Percentiles rank a stretch among this genome's conserved stretches.
Conservation (phyloP, 441 rosid species). For the Gossypium gossypioides region DNA sequence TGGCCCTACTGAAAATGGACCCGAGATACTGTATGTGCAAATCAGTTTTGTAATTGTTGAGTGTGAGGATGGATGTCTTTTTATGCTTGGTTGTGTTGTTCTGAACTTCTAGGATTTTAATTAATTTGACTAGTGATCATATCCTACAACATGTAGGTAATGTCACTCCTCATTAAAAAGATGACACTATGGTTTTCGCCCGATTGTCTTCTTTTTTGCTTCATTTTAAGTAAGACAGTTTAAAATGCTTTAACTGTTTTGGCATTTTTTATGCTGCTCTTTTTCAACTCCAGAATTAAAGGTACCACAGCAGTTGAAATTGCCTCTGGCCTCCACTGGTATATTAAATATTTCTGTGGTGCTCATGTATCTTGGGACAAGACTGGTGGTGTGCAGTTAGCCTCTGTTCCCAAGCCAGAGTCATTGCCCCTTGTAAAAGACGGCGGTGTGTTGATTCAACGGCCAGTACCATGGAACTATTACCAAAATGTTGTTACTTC, state of each 20-base stretch:
- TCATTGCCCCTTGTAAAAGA: conserved; percentile 60
- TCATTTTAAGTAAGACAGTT: background rate
- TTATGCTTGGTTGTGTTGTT: background rate
- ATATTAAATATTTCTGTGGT: conserved; percentile 71
- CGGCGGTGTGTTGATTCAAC: conserved; percentile 54
- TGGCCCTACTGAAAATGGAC: conserved; percentile 29
- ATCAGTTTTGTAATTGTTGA: conserved; percentile 4
- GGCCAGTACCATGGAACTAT: conserved; percentile 95
- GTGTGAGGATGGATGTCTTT: background rate
- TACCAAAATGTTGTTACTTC: conserved; percentile 96
- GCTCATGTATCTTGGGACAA: conserved; percentile 97
- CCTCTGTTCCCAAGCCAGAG: conserved; percentile 68
- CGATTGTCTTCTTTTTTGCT: background rate
- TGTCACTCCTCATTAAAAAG: background rate
- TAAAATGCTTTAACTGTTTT: background rate
- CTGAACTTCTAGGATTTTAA: background rate
- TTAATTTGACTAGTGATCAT: background rate
- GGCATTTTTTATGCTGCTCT: background rate
- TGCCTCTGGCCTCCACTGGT: conserved; percentile 94
- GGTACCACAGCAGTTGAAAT: conserved; percentile 87
- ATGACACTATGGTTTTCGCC: background rate
- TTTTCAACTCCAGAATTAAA: conserved; percentile 38
- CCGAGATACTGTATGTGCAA: conserved; percentile 61
- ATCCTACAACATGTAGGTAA: background rate
- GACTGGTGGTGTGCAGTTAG: conserved; percentile 81